Base-by-base conservation (phyloP, 1,284 basidiomycete species). In the Sutorius eximius region DNA sequence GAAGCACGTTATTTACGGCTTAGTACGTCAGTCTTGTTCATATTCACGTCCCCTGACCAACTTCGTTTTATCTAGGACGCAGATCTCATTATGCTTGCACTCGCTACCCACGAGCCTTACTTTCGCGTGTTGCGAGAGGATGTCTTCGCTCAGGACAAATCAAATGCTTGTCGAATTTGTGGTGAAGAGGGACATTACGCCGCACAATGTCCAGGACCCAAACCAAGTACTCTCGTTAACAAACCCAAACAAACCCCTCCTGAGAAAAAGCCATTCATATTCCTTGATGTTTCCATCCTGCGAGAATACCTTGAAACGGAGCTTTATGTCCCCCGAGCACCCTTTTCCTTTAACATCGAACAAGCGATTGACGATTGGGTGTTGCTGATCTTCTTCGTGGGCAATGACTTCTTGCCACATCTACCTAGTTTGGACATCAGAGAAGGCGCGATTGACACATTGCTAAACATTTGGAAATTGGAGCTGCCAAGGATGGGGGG, bases 361-460 rank as follows among this genome's bases (percentile, higher is more conserved):
- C 87, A 91, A 71, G 95, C 97, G 36, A 93, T 99, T 73, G 97
- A 99, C 81, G 97, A 99, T 73, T 99, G 97, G 96, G 93, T 99
- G 65, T 87, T 99, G 70, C 81, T 99, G 67, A 98, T 98, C 68
- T 98, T 99, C 84, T 98, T 99, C 73, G 96, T 99, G 68, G 97
- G 97, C 65, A 99, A 99, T 79, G 97, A 99, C 77, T 99, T 99
- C 80, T 80, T 99, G 68, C 97, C 97, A 16, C 97, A 99, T 77
- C 79, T 99, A 58, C 97, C 97, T 22, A 93, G 90, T 56, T 85
- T 99, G 77, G 97, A 99, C 80, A 99, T 99, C 70, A 86, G 97
- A 65, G 97, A 99, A 77, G 97, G 96, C 54, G 97, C 96, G 30
- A 98, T 99, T 77, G 97, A 99, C 78, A 95, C 90, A 50, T 78